Conservation (phyloP, 2,329 filamentous ascomycete species). For the Paracorniculantispora psalliotae region DNA sequence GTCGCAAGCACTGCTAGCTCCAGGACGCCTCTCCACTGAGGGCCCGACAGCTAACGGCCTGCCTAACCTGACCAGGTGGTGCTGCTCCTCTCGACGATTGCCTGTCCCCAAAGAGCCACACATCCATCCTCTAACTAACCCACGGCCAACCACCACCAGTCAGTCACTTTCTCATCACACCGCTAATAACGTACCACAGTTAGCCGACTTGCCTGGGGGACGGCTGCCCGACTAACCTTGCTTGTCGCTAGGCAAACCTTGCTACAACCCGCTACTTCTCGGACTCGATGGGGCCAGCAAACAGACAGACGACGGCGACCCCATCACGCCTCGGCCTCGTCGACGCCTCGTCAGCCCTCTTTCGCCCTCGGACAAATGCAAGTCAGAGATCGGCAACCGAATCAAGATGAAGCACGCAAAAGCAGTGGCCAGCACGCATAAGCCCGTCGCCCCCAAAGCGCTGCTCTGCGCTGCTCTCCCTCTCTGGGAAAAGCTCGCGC, state of each 20-base stretch:
- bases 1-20: background rate
- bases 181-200: background rate
- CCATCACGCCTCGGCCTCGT: background rate
- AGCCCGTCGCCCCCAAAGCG: slow-evolving; percentile 15
- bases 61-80: background rate
- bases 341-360: background rate
- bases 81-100: background rate
- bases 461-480: background rate
- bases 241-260: background rate
- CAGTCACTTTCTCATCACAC: background rate
- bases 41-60: background rate
- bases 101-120: too few relatives aligned
- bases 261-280: background rate
- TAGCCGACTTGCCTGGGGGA: background rate
- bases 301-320: background rate
- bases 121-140: background rate
- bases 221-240: background rate
- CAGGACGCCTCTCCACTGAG: background rate
- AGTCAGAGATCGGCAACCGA: slow-evolving; percentile 20
- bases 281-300: background rate
- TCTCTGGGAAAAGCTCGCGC: background rate
- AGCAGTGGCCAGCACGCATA: slow-evolving; percentile 6
- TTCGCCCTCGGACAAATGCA: slow-evolving; percentile 14
- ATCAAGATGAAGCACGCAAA: slow-evolving; percentile 16
- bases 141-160: background rate